phyloP scores from a whole-genome alignment of 805 yeast genomes.

The Hanseniaspora meyeri region DNA sequence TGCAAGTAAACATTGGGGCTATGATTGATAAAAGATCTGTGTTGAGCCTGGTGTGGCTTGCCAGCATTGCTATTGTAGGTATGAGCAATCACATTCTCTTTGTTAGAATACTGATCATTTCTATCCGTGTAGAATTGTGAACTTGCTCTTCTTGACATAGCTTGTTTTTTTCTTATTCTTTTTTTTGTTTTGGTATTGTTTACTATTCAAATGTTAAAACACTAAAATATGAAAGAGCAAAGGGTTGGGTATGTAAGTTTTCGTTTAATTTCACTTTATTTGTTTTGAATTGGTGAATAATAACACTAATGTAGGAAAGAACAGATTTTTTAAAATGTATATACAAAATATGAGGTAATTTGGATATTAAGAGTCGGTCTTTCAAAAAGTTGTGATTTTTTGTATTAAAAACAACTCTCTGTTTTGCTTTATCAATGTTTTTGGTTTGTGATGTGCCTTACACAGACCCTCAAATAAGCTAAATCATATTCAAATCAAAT shows the following conservation, averaged over 20 bases:
- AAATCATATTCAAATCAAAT: too few relatives aligned
- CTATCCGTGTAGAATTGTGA: neutral
- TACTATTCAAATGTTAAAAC: too few relatives aligned
- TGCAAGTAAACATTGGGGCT: conserved; percentile 2
- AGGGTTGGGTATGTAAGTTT: neutral
- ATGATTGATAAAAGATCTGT: neutral
- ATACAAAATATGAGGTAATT: too few relatives aligned
- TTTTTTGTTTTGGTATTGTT: too few relatives aligned
- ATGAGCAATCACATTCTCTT: neutral
- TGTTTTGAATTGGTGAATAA: neutral
- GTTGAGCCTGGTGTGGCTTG: neutral
- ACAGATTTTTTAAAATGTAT: neutral
- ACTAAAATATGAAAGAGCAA: too few relatives aligned
- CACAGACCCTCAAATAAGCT: too few relatives aligned
- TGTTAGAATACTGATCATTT: neutral
- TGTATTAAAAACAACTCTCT: too few relatives aligned
- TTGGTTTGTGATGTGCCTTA: too few relatives aligned
- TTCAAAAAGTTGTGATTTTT: too few relatives aligned
- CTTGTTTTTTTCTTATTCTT: too few relatives aligned
- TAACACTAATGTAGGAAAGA: neutral
- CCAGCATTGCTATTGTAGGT: neutral
- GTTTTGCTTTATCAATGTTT: too few relatives aligned
- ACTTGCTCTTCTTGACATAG: neutral
- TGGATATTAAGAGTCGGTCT: too few relatives aligned
- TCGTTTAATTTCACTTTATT: neutral